Evolutionary conservation across 352 stramenopile genomes (phyloP).

Genomic region (Phytophthora ramorum): DNA sequence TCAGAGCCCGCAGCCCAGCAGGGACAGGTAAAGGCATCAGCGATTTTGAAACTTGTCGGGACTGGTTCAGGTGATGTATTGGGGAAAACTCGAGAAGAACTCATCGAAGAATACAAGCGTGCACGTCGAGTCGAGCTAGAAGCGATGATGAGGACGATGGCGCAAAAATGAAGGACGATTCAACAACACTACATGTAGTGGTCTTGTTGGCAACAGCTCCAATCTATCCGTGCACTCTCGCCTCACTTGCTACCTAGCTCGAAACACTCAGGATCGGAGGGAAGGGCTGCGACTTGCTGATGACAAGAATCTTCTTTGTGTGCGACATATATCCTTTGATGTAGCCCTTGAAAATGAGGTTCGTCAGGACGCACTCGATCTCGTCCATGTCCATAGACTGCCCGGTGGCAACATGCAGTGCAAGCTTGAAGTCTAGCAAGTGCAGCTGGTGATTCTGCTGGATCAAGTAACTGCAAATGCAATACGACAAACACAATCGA

Average conservation of each 20-base stretch:
- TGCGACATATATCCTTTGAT: constrained; percentile 98
- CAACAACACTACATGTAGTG: not conserved
- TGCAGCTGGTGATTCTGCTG: constrained; percentile 91
- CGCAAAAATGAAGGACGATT: constrained; percentile 45
- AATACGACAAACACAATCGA: constrained; percentile 8
- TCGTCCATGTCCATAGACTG: constrained; percentile 94
- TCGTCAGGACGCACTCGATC: constrained; percentile 97
- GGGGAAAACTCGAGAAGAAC: constrained; percentile 58
- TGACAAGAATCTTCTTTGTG: constrained; percentile 95
- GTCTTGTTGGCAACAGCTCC: not conserved
- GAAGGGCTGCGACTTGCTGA: constrained; percentile 96
- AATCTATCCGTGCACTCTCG: constrained; percentile 10
- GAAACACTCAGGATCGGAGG: constrained; percentile 85
- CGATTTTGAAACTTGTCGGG: constrained; percentile 70
- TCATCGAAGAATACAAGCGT: constrained; percentile 73
- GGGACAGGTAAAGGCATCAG: constrained; percentile 38
- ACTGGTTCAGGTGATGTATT: constrained; percentile 29
- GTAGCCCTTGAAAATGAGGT: constrained; percentile 97
- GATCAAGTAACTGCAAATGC: constrained; percentile 70
- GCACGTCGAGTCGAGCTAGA: constrained; percentile 67
- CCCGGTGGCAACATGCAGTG: constrained; percentile 87
- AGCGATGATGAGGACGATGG: constrained; percentile 73
- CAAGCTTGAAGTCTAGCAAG: constrained; percentile 89
- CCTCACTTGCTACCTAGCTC: constrained; percentile 42
- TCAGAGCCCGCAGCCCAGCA: constrained; percentile 1